phyloP scores from a whole-genome alignment of 805 yeast genomes.

The Teunomyces aglyptinius region DNA sequence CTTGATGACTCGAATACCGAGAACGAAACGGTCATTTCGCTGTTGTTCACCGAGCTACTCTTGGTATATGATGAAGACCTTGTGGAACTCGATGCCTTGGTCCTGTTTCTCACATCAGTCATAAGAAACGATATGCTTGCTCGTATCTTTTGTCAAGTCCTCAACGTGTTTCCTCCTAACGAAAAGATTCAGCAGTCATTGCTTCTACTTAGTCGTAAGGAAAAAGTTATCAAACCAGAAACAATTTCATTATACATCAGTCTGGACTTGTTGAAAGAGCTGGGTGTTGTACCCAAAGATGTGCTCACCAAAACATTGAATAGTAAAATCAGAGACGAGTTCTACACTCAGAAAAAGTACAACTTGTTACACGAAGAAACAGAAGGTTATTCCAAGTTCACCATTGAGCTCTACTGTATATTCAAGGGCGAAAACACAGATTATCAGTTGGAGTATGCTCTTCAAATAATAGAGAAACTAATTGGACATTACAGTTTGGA shows the following conservation, averaged over 20 bases:
- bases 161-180: constrained; percentile 35
- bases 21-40: constrained; percentile 18
- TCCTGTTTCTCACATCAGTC: constrained; percentile 23
- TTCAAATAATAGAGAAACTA: constrained; percentile 50
- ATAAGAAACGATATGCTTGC: constrained; percentile 34
- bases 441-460: constrained; percentile 42
- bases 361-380: constrained; percentile 70
- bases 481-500: constrained; percentile 79
- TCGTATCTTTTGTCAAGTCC: constrained; percentile 34
- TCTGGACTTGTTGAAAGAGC: constrained; percentile 24
- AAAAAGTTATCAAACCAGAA: constrained; percentile 26
- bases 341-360: constrained; percentile 53
- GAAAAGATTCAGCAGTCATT: constrained; percentile 22
- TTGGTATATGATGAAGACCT: constrained; percentile 22
- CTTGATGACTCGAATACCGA: constrained; percentile 19
- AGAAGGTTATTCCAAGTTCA: constrained; percentile 72
- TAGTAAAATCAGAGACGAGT: constrained; percentile 38
- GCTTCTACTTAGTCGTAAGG: constrained; percentile 19
- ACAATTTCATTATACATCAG: constrained; percentile 31
- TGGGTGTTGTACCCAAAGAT: constrained; percentile 30
- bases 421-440: constrained; percentile 39
- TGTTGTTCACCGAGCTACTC: constrained; percentile 33
- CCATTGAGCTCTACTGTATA: constrained; percentile 47
- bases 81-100: constrained; percentile 15
- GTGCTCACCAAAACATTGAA: constrained; percentile 37